phyloP scores from a whole-genome alignment of 768 basidiomycete species.

The Trametes cingulata region DNA sequence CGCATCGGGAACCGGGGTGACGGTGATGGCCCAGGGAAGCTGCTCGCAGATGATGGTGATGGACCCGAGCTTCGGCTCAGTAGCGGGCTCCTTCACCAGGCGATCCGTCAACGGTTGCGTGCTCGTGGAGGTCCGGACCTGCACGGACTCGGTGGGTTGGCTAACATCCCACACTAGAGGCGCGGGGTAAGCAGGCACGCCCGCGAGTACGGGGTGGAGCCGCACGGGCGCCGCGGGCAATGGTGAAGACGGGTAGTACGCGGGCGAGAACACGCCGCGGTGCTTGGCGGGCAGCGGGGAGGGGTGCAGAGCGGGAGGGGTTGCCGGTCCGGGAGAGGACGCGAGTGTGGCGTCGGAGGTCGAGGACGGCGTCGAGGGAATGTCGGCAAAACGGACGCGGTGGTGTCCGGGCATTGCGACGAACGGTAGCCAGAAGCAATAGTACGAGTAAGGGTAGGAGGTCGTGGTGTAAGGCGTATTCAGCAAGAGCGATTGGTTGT shows the following conservation, averaged over 20 bases:
- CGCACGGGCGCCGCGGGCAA: constrained; percentile 10
- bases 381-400: constrained; percentile 27
- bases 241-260: constrained; percentile 2
- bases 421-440: background rate
- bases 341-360: constrained; percentile 22
- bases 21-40: constrained; percentile 39
- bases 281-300: constrained; percentile 8
- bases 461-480: background rate
- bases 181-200: constrained; percentile 1
- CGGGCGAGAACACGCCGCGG: constrained; percentile 6
- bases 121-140: background rate
- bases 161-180: constrained; percentile 22
- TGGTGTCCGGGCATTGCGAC: constrained; percentile 25
- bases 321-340: constrained; percentile 25
- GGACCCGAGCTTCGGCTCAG: constrained; percentile 30
- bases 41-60: constrained; percentile 35
- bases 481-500: background rate
- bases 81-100: constrained; percentile 32
- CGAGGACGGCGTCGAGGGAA: constrained; percentile 26
- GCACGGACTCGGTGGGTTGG: constrained; percentile 6
- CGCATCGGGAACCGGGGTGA: constrained; percentile 28
- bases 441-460: background rate
- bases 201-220: constrained; percentile 27
- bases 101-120: constrained; percentile 1
- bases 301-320: constrained; percentile 18